Evolutionary conservation across 1,284 basidiomycete genomes (phyloP), one percentile per base, ranked within the genome.

Genomic region (Tilletia indica): DNA sequence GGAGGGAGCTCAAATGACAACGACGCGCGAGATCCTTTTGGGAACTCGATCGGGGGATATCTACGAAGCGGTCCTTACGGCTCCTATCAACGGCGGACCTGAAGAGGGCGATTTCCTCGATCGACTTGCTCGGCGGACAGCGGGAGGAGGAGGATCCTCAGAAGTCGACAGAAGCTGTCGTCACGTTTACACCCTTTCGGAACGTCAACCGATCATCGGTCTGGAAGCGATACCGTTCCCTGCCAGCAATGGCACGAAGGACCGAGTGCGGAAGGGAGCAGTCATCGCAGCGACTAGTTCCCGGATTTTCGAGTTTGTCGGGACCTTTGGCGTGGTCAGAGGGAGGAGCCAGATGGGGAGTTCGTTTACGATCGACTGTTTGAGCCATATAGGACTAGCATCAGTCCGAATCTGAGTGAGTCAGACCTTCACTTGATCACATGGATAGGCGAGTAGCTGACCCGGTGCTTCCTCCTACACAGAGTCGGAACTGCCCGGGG

Each of bases 261-360:
- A 67, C 38, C 39, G 42, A 25, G n/a, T 39, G 66, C n/a, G 69
- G 58, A 72, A 71, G 31, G 77, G 77, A 4, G 77, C 74, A 16
- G 89, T 94, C n/a, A 87, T 97, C 11, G 90, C 90, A 3, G 93
- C 94, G 0, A 97, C 96, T 1, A 89, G 90, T 38, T 91, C 92
- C 4, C 89, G 95, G 71, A 91, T 98, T 79, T 97, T 97, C 82
- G 94, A 98, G 82, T 93, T 95, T 73, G 88, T 91, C 69, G 95
- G 93, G 0, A 78, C 64, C 87, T 86, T 76, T 4, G 81, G 81
- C 0, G 80, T 91, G 66, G 91, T 21, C 34, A 63, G 68, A 5
- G 67, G 6, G 89, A 91, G 72, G 89, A 93, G 36, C 91, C 92
- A 78, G 87, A 89, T 21, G 84, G 73, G 14, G 74, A 76, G 45